phyloP scores from a whole-genome alignment of 805 yeast genomes.

The Wickerhamomyces subpelliculosus region DNA sequence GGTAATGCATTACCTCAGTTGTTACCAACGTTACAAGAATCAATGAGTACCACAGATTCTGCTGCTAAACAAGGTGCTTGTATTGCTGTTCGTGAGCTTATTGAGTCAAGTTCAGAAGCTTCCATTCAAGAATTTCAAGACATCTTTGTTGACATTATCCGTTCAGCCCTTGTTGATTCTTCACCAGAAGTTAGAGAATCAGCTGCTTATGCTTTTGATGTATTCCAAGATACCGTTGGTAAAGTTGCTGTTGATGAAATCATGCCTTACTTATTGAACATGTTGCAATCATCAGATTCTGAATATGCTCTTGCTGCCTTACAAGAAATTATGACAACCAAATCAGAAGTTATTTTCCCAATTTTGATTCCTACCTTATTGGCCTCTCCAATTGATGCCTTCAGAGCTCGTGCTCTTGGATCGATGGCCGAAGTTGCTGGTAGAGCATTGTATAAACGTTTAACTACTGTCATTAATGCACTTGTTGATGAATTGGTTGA shows the following conservation, averaged over 20 bases:
- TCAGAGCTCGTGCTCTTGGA: constrained; percentile 83
- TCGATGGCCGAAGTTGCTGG: constrained; percentile 90
- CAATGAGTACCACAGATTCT: constrained; percentile 54
- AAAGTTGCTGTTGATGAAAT: constrained; percentile 82
- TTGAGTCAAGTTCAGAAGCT: constrained; percentile 62
- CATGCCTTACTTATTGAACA: constrained; percentile 71
- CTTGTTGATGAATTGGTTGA: constrained; percentile 53
- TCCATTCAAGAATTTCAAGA: constrained; percentile 59
- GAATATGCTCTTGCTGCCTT: constrained; percentile 81
- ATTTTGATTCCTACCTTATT: constrained; percentile 81
- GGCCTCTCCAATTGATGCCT: constrained; percentile 70
- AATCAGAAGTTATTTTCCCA: constrained; percentile 90
- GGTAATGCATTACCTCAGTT: constrained; percentile 76
- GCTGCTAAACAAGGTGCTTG: constrained; percentile 95
- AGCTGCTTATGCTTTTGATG: constrained; percentile 88
- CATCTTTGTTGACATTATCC: constrained; percentile 64
- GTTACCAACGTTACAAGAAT: constrained; percentile 74
- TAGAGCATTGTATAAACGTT: constrained; percentile 62
- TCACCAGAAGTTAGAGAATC: constrained; percentile 75
- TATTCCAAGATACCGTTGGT: constrained; percentile 76
- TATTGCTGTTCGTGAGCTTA: constrained; percentile 82
- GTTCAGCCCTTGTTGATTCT: constrained; percentile 72
- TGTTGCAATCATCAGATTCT: constrained; percentile 56
- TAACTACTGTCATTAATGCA: constrained; percentile 67
- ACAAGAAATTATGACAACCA: constrained; percentile 86